Evolutionary conservation across 805 yeast genomes (phyloP).

Genomic region (Myxozyma neglecta): DNA sequence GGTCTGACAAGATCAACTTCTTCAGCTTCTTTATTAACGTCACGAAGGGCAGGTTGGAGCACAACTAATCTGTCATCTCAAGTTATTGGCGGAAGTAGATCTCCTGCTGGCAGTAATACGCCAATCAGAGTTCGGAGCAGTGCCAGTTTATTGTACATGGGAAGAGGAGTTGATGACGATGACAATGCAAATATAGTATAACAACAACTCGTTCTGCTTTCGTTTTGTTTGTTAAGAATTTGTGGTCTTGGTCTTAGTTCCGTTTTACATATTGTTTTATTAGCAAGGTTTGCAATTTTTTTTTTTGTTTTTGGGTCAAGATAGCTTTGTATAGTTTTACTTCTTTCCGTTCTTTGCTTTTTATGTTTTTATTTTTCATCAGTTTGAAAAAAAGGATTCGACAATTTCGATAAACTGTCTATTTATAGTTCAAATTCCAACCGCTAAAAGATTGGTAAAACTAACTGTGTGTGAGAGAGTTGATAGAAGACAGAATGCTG

Average conservation of each 20-base stretch:
- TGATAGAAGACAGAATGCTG: too few species aligned
- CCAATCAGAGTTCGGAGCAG: slow-evolving; percentile 5
- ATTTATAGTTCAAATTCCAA: too few species aligned
- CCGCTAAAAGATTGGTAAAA: too few species aligned
- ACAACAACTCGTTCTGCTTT: not conserved
- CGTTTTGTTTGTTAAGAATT: not conserved
- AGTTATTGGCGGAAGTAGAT: not conserved
- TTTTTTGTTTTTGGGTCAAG: not conserved
- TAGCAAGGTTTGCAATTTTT: not conserved
- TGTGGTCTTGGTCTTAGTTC: not conserved
- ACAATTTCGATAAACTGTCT: too few species aligned
- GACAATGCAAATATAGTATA: not conserved
- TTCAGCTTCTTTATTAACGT: not conserved
- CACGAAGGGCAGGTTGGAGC: slow-evolving; percentile 5
- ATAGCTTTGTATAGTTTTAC: too few species aligned
- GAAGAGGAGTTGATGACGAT: not conserved
- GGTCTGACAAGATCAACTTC: not conserved
- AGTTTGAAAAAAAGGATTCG: too few species aligned
- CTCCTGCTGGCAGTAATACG: not conserved
- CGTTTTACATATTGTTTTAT: not conserved
- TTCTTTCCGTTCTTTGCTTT: too few species aligned
- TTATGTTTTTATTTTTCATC: too few species aligned
- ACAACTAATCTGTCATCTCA: not conserved
- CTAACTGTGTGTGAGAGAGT: too few species aligned
- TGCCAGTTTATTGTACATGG: slow-evolving; percentile 8